Base-by-base conservation (phyloP, 352 stramenopile species). In the Phytophthora fragariae region DNA sequence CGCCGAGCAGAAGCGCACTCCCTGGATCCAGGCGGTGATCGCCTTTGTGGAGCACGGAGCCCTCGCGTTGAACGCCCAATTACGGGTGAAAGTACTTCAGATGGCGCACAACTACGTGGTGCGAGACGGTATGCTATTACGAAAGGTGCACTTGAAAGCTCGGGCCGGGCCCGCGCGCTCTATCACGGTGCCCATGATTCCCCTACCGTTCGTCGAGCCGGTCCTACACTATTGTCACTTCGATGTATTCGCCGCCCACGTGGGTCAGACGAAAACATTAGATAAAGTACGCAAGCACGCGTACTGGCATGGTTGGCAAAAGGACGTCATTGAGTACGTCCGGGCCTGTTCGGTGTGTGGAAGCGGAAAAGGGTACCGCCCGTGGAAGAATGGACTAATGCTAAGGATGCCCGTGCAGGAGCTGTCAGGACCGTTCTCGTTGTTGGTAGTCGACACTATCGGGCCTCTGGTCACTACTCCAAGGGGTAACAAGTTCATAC, bases 171-270 rank as follows among this genome's bases (percentile, higher is more conserved):
- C 12, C 2, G 65, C 65, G 3, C 33, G 49, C 15, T 39, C 56
- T 0, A 29, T 65, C 10, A 56, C 5, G 2, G 57, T 72, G 2
- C 57, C 56, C 6, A 35, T 65, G 21, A 17, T 72, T 8, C 57
- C 65, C 2, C 6, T 49, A 2, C 9, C 49, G 7, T 72, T 50
- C 14, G 33, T 72, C 5, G 65, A 58, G 4, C 59, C 65, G 2
- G 65, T 72, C 5, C 29, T 72, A 12, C 47, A 65, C 19, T 63
- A 44, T 35, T 71, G 65, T 27, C 65, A 72, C 27, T 14, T 21
- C 19, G 65, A 67, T 19, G 5, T 62, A 2, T 11, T 72, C n/a
- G 54, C 57, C 3, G 24, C 39, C 1, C 50, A 66, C 27, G n/a
- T 53, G 49, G 57, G 65, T 15, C 7, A 56, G 3, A 65, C 37